Evolutionary conservation across 441 rosid species (phyloP), one percentile per base, ranked within the genome.

Genomic region (Metrosideros polymorpha): DNA sequence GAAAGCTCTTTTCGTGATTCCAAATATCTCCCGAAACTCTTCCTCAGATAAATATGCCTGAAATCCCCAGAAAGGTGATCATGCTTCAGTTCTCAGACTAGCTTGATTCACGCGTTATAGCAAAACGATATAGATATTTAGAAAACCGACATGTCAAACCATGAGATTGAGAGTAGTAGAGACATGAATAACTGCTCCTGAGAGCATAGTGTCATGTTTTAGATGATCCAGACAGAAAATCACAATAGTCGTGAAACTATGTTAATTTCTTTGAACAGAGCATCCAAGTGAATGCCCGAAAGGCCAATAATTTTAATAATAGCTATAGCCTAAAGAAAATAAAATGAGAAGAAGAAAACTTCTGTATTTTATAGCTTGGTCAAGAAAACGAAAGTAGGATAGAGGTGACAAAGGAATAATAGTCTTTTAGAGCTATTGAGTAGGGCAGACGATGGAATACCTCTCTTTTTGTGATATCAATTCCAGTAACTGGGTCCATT

Each of bases 401-500:
- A 39, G 2, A 66, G 79, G 79, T 66, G 45, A 66, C 29, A 55
- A 35, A 35, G 79, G 27, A 66, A 32, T 66, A 42, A 35, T 47
- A 19, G 15, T 66, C 45, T 35, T 66, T 66, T 63, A 30, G 45
- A 35, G 79, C 75, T 30, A 29, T 82, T 13, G 14, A 79, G 54
- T 47, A 27, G 55, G 59, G 71, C 56, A 84, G 83, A 57, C 35
- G n/a, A n/a, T n/a, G n/a, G n/a, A n/a, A n/a, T n/a, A 94, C 98
- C 96, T 95, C 98, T 92, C 98, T 92, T 94, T 89, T 94, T 75
- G 94, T 89, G 54, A 87, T 89, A 76, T 95, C 94, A 86, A 94
- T 93, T 89, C 89, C 91, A 52, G 86, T 86, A 84, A 75, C 94
- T 29, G 95, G 95, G 85, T 91, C 93, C 49, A 85, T 87, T 49